Evolutionary conservation across 1,284 basidiomycete genomes (phyloP).

Genomic region (Ustilago trichophora): DNA sequence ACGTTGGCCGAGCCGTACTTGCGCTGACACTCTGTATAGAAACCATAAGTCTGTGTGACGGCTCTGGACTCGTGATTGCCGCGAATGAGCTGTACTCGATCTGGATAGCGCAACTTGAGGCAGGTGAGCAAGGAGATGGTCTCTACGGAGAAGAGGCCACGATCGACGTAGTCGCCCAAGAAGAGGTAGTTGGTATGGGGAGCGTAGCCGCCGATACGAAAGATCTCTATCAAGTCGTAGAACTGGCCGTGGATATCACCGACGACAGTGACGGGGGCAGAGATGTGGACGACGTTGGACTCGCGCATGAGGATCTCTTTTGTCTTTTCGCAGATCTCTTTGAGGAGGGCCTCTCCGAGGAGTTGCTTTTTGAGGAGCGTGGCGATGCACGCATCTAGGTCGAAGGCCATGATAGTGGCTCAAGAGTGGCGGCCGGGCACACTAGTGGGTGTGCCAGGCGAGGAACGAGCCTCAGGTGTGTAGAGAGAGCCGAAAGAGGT

Average conservation of each 20-base stretch:
- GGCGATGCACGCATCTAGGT: constrained; percentile 65
- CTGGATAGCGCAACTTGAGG: constrained; percentile 94
- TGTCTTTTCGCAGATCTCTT: constrained; percentile 66
- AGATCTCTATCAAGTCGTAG: constrained; percentile 98
- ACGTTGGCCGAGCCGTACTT: constrained; percentile 92
- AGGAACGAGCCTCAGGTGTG: too few relatives aligned
- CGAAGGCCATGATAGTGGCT: constrained; percentile 63
- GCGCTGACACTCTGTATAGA: constrained; percentile 96
- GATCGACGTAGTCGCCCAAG: constrained; percentile 92
- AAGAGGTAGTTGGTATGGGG: constrained; percentile 94
- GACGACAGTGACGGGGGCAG: constrained; percentile 97
- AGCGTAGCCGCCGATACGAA: constrained; percentile 95
- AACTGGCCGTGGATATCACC: constrained; percentile 99
- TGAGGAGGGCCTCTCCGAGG: constrained; percentile 61
- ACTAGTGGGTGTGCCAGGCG: neutral
- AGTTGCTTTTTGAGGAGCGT: constrained; percentile 65
- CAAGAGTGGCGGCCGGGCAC: neutral
- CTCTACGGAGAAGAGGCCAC: constrained; percentile 96
- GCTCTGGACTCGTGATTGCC: constrained; percentile 98
- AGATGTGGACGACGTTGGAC: constrained; percentile 97
- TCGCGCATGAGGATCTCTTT: constrained; percentile 89
- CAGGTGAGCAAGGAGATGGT: constrained; percentile 97
- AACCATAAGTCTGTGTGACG: constrained; percentile 98
- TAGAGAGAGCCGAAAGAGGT: neutral
- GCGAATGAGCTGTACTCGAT: constrained; percentile 93